A percentile compares a stretch with the other conserved stretches of the same genome.
These are phyloP conservation scores for Lentinus tigrinus DNA, from an alignment of 768 basidiomycete species.

Conservation along the genomic window DNA sequence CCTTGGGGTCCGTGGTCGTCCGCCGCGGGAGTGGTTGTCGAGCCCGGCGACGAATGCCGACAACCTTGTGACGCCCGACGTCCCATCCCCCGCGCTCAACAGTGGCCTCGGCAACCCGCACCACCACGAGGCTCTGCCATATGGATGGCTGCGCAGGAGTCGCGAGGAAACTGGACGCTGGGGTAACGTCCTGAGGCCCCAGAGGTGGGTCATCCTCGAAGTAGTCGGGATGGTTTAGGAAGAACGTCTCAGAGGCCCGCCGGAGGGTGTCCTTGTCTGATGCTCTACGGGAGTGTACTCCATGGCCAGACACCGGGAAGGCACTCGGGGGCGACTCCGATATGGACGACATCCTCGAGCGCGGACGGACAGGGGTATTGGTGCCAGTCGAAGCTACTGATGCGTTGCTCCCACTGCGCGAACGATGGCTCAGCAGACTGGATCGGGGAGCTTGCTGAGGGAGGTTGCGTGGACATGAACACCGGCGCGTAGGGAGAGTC, in stretches of 20 bases:
- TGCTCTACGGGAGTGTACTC: constrained; percentile 68
- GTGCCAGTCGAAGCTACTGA: constrained; percentile 42
- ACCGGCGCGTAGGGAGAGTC: constrained; percentile 57
- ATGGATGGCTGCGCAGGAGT: constrained; percentile 34
- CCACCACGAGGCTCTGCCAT: constrained; percentile 61
- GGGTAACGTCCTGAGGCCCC: constrained; percentile 33
- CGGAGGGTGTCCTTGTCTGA: constrained; percentile 53
- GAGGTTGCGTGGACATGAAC: constrained; percentile 59
- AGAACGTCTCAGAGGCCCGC: constrained; percentile 22
- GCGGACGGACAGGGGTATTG: constrained; percentile 46
- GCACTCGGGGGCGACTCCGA: constrained; percentile 39
- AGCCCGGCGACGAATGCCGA: constrained; percentile 71
- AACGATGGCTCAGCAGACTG: constrained; percentile 51
- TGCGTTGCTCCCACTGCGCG: constrained; percentile 61
- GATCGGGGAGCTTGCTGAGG: constrained; percentile 45
- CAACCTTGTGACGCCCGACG: constrained; percentile 47
- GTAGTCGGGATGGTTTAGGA: constrained; percentile 24
- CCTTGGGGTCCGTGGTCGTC: constrained; percentile 24
- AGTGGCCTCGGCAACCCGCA: constrained; percentile 51
- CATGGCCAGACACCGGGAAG: constrained; percentile 82
- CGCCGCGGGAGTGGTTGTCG: constrained; percentile 43
- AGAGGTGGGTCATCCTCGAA: constrained; percentile 24
- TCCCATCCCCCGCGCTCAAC: constrained; percentile 85
- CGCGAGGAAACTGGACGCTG: constrained; percentile 32
- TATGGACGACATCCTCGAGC: constrained; percentile 48